Conservation (phyloP, 1,139 yeast species). For the Hansenula sp. region DNA sequence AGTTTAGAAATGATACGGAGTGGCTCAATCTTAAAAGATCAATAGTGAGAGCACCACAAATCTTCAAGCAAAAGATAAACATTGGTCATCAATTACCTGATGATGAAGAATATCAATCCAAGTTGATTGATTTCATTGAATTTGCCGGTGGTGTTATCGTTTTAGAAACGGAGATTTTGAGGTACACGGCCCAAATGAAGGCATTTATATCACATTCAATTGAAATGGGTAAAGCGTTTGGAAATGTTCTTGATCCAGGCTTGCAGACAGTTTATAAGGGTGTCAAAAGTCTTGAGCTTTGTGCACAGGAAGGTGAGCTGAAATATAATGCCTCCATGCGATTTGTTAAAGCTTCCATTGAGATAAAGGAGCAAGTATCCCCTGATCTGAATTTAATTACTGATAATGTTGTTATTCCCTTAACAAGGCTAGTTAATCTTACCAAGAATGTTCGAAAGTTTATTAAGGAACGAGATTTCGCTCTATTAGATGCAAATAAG, state of each 20-base stretch:
- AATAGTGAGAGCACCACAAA: slow-evolving; percentile 30
- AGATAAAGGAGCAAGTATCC: slow-evolving; percentile 16
- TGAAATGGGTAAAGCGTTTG: slow-evolving; percentile 21
- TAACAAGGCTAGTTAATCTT: slow-evolving; percentile 21
- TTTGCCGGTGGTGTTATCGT: slow-evolving; percentile 21
- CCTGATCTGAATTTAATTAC: slow-evolving; percentile 20
- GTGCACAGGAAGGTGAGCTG: background rate
- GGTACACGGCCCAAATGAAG: slow-evolving; percentile 14
- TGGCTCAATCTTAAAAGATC: slow-evolving; percentile 21
- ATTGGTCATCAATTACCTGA: slow-evolving; percentile 28
- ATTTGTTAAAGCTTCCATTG: slow-evolving; percentile 4
- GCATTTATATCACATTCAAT: slow-evolving; percentile 21
- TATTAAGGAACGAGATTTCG: slow-evolving; percentile 29
- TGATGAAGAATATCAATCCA: slow-evolving; percentile 38
- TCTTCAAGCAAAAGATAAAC: slow-evolving; percentile 32
- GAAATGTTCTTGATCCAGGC: slow-evolving; percentile 22
- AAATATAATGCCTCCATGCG: slow-evolving; percentile 1
- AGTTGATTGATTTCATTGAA: slow-evolving; percentile 22
- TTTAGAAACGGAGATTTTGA: slow-evolving; percentile 23
- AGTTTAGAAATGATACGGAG: slow-evolving; percentile 19
- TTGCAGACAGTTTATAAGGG: no score
- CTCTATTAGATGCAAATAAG: slow-evolving; percentile 37
- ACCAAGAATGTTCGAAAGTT: slow-evolving; percentile 27
- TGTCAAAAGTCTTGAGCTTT: background rate
- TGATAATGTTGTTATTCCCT: slow-evolving; percentile 20